These are phyloP conservation scores for Trichoderma orchidacearum DNA, from an alignment of 495 filamentous ascomycete species.

Conservation along the genomic window DNA sequence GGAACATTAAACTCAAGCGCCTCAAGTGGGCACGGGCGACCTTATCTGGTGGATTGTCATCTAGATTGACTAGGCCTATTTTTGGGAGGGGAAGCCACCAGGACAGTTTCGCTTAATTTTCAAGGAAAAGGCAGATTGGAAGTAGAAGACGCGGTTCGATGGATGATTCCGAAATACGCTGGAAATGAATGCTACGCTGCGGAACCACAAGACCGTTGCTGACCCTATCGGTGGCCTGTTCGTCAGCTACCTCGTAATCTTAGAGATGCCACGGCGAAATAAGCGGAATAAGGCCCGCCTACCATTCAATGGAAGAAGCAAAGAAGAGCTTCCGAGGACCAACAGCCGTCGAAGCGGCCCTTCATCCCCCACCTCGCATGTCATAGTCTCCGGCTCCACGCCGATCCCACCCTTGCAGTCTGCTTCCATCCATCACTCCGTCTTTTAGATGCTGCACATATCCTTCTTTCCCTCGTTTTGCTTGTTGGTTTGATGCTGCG, in stretches of 20 bases:
- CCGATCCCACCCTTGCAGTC: neutral
- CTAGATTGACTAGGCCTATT: neutral
- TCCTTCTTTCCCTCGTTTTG: neutral
- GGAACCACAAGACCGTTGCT: too few species aligned
- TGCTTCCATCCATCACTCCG: neutral
- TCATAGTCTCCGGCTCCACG: neutral
- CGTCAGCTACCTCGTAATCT: too few species aligned
- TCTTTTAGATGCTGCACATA: neutral
- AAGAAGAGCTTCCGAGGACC: neutral
- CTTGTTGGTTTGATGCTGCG: neutral
- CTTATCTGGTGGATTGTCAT: neutral
- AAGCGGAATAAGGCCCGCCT: too few species aligned
- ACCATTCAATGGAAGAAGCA: too few species aligned
- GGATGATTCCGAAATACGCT: too few species aligned
- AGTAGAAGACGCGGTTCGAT: too few species aligned
- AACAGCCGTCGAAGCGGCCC: neutral
- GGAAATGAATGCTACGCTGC: too few species aligned
- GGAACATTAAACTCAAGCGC: neutral
- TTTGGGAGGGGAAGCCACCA: too few species aligned
- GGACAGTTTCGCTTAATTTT: too few species aligned
- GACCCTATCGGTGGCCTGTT: too few species aligned
- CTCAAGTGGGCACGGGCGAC: neutral
- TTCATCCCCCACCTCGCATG: neutral
- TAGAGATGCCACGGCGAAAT: too few species aligned
- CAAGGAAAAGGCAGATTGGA: too few species aligned